Base-by-base conservation (phyloP, 2,329 filamentous ascomycete species). In the Trichoderma atroviride region DNA sequence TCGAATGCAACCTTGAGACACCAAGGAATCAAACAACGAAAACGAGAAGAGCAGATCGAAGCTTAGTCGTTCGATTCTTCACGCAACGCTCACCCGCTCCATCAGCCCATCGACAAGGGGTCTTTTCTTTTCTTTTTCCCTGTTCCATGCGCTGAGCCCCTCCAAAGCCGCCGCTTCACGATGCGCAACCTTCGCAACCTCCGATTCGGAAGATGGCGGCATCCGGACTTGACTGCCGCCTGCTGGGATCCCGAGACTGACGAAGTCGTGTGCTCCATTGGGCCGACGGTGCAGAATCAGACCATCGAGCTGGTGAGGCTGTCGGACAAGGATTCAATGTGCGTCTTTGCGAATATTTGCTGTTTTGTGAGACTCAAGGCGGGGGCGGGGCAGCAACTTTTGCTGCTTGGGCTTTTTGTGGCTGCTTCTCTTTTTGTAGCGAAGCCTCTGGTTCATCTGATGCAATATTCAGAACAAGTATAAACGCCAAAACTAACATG, bases 161-260 rank as follows among this genome's bases (percentile, higher is more conserved):
- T 68, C 65, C 65, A 55, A 24, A 50, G 24, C 56, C 65, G 53
- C 57, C 57, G 47, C 56, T 55, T 66, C 71, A 72, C 73, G 69
- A 98, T 98, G 95, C 91, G 93, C 78, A 98, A 97, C 80, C 86
- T 98, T 75, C 91, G 89, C 81, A 94, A 90, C 79, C 89, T 94
- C 75, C 88, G 87, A 77, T 90, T 92, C 78, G 86, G 87, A 74
- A 84, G 88, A 78, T 90, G 90, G 82, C 86, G 89, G 72, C 84
- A 86, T 64, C 80, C 85, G 72, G 84, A 87, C 71, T 84, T 96
- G 75, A 91, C 92, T 65, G 91, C 93, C 35, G 88, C 90, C 69
- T 91, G 93, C 76, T 98, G 95, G 95, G 94, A 98, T 81, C 86
- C 91, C 60, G 86, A 89, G 71, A 89, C 87, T 72, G 91, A 96